A percentile compares a stretch with the other conserved stretches of the same genome.
These are phyloP conservation scores for Chlamydomonas incerta DNA, from an alignment of 139 green algal species.

Conservation along the genomic window DNA sequence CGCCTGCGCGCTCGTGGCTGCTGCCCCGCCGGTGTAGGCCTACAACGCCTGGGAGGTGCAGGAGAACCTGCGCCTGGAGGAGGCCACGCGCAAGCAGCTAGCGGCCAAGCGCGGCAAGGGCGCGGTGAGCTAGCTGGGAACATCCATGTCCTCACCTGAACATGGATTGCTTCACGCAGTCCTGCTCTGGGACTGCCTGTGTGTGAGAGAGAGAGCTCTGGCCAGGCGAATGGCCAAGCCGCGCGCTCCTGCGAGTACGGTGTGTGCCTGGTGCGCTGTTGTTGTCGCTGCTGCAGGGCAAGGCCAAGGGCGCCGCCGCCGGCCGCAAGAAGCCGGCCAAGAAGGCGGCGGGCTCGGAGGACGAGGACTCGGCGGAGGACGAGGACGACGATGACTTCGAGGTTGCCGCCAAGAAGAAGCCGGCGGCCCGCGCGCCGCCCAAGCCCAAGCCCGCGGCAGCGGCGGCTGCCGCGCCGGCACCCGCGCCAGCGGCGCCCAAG, in stretches of 20 bases:
- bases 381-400: constrained; percentile 40
- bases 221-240: too few relatives aligned
- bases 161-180: too few relatives aligned
- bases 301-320: not conserved
- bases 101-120: constrained; percentile 4
- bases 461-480: not conserved
- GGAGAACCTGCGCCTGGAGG: constrained; percentile 35
- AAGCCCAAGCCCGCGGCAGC: constrained; percentile 14
- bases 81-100: constrained; percentile 29
- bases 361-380: constrained; percentile 6
- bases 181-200: too few relatives aligned
- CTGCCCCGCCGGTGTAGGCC: too few relatives aligned
- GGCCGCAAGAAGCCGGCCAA: constrained; percentile 36
- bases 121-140: not conserved
- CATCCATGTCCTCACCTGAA: too few relatives aligned
- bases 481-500: constrained; percentile 21
- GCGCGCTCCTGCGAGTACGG: too few relatives aligned
- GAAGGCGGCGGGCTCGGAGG: constrained; percentile 27
- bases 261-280: too few relatives aligned
- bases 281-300: not conserved
- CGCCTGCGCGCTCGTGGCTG: too few relatives aligned
- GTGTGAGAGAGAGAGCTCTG: too few relatives aligned
- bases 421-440: constrained; percentile 8
- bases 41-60: constrained; percentile 68
- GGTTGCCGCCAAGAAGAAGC: constrained; percentile 46